Evolutionary conservation across 2,329 filamentous ascomycete species (phyloP).

Genomic region (Hypoxylon sp.): DNA sequence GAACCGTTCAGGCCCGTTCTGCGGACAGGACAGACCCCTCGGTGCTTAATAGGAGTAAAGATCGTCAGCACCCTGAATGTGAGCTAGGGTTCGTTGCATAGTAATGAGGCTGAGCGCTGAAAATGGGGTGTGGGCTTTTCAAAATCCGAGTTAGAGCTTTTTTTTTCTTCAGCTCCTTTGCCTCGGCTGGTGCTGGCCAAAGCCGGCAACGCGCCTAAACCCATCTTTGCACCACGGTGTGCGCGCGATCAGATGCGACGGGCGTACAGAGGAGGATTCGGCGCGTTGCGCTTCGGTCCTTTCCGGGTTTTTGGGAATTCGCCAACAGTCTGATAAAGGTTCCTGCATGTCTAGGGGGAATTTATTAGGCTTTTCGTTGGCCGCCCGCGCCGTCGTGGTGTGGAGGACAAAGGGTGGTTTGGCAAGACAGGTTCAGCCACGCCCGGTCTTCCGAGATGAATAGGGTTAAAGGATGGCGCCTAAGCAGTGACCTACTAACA

Average conservation of each 20-base stretch:
- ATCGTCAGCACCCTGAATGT: slow-evolving; percentile 40
- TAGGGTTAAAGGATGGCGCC: slow-evolving; percentile 23
- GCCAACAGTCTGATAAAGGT: slow-evolving; percentile 15
- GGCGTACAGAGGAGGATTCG: slow-evolving; percentile 22
- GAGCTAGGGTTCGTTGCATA: slow-evolving; percentile 40
- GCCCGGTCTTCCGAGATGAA: slow-evolving; percentile 27
- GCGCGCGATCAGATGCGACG: slow-evolving; percentile 22
- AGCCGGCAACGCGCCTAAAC: slow-evolving; percentile 22
- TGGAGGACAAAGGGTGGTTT: slow-evolving; percentile 32
- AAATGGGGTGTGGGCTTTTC: slow-evolving; percentile 28
- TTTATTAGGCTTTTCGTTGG: slow-evolving; percentile 22
- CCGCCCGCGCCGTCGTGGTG: slow-evolving; percentile 20
- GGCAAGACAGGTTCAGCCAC: slow-evolving; percentile 36
- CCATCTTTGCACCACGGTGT: slow-evolving; percentile 8
- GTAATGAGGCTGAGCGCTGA: slow-evolving; percentile 47
- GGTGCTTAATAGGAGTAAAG: slow-evolving; percentile 46
- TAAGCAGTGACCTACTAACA: slow-evolving; percentile 11
- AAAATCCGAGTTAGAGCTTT: slow-evolving; percentile 30
- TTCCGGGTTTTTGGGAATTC: slow-evolving; percentile 31
- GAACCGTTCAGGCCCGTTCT: slow-evolving; percentile 31
- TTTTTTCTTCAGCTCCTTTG: slow-evolving; percentile 46
- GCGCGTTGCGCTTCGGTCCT: slow-evolving; percentile 42
- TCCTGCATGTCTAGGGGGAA: slow-evolving; percentile 33
- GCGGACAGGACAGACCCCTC: slow-evolving; percentile 36
- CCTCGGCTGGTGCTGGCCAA: slow-evolving; percentile 36